Base-by-base conservation (phyloP, 257 asterid genomes). In the Capsicum chinense region DNA sequence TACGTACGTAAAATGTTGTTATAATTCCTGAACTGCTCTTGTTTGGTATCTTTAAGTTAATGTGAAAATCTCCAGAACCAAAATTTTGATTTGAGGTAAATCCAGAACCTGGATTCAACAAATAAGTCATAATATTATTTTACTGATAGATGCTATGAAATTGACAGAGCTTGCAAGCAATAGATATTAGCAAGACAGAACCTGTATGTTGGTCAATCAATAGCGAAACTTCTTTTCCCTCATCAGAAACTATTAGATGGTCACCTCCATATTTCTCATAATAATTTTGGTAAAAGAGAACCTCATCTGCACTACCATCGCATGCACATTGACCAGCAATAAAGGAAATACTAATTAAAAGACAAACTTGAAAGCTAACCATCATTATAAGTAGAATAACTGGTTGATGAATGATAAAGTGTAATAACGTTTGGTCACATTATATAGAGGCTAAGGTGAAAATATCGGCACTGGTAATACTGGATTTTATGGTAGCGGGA, bases 81-180 rank as follows among this genome's bases (percentile, higher is more conserved):
- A 54, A 88, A 3, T 84, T 37, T 19, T 14, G 26, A 21, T 56
- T 88, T 6, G 90, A 86, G 9, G 47, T 68, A 56, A 88, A 85
- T 79, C 90, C 90, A 67, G 89, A 85, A 37, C 90, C 90, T 86
- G 80, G 12, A 10, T 71, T 44, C 52, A 47, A 5, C 37, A 71
- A 44, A 47, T 71, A 14, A 70, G 56, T 71, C 16, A 62, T 1
- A 4, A 71, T 44, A 42, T 42, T 69, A 7, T 39, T 42, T 19
- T 62, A 62, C 12, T 19, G 21, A 9, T 9, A 62, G 9, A 26
- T 26, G 33, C 33, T 26, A 26, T 26, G 33, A 64, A 64, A 7
- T 26, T 64, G 4, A 11, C 11, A 64, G 9, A 64, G 4, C n/a
- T 26, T 5, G 17, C 12, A 26, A 11, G 17, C 12, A 26, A 62